Conservation (phyloP, 768 basidiomycete genomes). For the Pseudohyphozyma bogoriensis region DNA sequence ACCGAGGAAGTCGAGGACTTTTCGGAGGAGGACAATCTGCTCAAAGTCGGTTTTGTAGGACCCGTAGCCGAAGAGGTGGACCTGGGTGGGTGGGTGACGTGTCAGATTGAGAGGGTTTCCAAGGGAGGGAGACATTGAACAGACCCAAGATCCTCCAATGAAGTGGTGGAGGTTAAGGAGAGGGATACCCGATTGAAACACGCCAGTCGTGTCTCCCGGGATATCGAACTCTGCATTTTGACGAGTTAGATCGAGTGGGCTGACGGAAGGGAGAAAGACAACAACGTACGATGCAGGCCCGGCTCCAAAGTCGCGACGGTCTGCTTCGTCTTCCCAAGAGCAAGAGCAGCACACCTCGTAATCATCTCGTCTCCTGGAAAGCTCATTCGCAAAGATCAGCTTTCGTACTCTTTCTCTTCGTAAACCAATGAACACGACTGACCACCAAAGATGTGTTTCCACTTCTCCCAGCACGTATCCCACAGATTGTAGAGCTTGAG, state of each 20-base stretch:
- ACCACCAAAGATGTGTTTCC: constrained; percentile 24
- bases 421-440: not conserved
- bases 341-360: constrained; percentile 27
- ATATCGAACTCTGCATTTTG: constrained; percentile 27
- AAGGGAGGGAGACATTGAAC: not conserved
- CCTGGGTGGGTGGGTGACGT: not conserved
- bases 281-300: constrained; percentile 26
- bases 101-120: not conserved
- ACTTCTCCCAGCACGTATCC: constrained; percentile 21
- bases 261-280: not conserved
- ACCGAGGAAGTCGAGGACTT: constrained; percentile 25
- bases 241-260: not conserved
- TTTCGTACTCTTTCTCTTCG: not conserved
- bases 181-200: constrained; percentile 27
- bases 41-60: constrained; percentile 13
- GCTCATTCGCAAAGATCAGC: not conserved
- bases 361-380: constrained; percentile 27
- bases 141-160: constrained; percentile 5
- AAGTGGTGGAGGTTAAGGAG: constrained; percentile 28
- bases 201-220: constrained; percentile 29
- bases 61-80: constrained; percentile 25
- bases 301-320: constrained; percentile 18
- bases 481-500: constrained; percentile 13
- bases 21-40: constrained; percentile 10
- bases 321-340: constrained; percentile 9